These are phyloP conservation scores for Parmales sp. DNA, from an alignment of 108 stramenopile genomes.

Conservation along the genomic window DNA sequence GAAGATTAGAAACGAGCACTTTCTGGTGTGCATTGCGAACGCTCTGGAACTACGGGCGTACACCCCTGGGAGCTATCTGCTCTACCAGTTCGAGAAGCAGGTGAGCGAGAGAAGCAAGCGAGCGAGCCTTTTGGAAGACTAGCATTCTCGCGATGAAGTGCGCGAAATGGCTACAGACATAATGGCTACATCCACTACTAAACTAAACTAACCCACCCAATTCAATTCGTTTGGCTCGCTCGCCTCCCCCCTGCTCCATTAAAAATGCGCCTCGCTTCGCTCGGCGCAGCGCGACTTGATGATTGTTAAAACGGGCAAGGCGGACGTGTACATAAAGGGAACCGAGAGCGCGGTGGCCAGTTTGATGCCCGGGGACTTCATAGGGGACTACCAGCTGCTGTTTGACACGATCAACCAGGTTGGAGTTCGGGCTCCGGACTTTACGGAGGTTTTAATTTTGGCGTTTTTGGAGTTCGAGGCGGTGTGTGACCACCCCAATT, in stretches of 20 bases:
- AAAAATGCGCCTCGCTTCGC: no score
- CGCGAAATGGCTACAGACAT: no score
- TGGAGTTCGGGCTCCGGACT: slow-evolving; percentile 22
- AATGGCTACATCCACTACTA: no score
- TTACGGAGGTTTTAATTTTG: slow-evolving; percentile 32
- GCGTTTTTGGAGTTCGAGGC: slow-evolving; percentile 27
- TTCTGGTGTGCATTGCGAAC: slow-evolving; percentile 17
- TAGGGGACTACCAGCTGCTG: slow-evolving; percentile 45
- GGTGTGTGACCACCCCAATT: slow-evolving; percentile 19
- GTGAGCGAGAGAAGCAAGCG: no score
- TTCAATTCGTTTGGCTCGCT: no score
- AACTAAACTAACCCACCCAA: no score
- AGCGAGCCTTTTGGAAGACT: no score
- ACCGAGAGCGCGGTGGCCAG: slow-evolving; percentile 21
- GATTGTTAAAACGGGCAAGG: slow-evolving; percentile 32
- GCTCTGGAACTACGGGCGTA: slow-evolving; percentile 26
- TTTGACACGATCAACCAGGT: slow-evolving; percentile 38
- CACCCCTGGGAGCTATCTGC: slow-evolving; percentile 26
- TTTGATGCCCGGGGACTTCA: slow-evolving; percentile 34
- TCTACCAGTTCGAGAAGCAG: slow-evolving; percentile 28
- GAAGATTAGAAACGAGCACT: slow-evolving; percentile 14
- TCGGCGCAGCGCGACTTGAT: slow-evolving; percentile 34
- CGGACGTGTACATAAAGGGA: slow-evolving; percentile 22
- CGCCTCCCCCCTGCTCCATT: no score
- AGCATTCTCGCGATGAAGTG: no score